Conservation (phyloP, 169 alveolate genomes). For the Plasmodium relictum region DNA sequence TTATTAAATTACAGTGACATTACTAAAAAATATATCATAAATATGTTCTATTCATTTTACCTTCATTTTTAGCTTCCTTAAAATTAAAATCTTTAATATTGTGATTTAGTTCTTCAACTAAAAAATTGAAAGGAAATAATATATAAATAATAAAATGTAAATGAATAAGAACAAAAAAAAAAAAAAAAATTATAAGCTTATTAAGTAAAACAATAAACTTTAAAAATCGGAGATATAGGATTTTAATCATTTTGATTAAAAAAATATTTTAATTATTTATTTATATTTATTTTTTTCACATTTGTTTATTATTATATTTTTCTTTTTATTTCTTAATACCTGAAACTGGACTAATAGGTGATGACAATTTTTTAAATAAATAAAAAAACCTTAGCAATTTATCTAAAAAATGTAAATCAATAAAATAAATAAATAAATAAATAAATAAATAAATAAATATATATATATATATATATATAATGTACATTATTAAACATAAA, state of each 20-base stretch:
- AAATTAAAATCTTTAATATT: constrained; percentile 36
- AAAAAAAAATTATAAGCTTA: too few relatives aligned
- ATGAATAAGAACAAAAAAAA: background rate
- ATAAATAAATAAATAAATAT: background rate
- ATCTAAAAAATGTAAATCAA: background rate
- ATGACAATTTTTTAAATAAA: background rate
- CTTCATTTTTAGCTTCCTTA: constrained; percentile 1
- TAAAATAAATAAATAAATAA: background rate
- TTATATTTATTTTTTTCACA: background rate
- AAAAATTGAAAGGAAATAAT: background rate
- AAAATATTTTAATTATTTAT: too few relatives aligned
- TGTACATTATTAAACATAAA: background rate
- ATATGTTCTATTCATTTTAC: background rate
- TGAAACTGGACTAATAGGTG: constrained; percentile 12
- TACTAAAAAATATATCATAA: constrained; percentile 2
- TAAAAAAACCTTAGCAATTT: background rate
- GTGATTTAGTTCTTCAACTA: constrained; percentile 47
- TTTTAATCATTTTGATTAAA: too few relatives aligned
- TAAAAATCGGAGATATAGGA: too few relatives aligned
- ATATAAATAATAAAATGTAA: background rate
- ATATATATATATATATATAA: background rate
- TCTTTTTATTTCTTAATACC: background rate
- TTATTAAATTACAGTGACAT: background rate
- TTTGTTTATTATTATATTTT: background rate
- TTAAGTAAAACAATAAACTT: too few relatives aligned